Base-by-base conservation (phyloP, 148 eudicot species). In the Gaultheria prostrata region DNA sequence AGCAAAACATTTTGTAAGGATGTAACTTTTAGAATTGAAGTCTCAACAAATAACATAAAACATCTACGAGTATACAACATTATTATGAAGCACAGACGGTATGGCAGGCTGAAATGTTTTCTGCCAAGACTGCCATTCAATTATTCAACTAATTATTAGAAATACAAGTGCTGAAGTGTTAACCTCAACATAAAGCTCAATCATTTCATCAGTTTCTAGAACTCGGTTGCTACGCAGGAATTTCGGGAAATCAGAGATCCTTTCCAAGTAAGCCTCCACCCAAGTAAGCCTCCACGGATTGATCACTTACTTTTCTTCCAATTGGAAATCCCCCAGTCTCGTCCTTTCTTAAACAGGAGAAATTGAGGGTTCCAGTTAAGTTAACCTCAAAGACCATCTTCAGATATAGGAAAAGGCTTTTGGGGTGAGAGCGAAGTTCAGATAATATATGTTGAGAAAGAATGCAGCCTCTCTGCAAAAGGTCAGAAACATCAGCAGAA, bases 321-420 rank as follows among this genome's bases (percentile, higher is more conserved):
- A 81, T 76, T 70, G 82, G 87, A 86, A 83, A 77, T 81, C 88
- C 88, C 30, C 80, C 57, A 76, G 63, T 77, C 76, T 87, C 86
- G 49, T 81, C 89, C 83, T 83, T 90, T 80, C 57, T 82, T 74
- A 92, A 78, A 79, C 79, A 84, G 84, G 88, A 87, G 84, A 94
- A 88, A 76, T 90, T 80, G 65, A 96, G 91, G 63, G 89, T 88
- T 69, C 98, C 98, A 79, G 92, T 87, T 84, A 92, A 81, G 84
- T 94, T 90, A 89, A 90, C 94, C 91, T 96, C 98, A 85, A 96
- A 81, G 80, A 94, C 86, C 54, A 98, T 93, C 87, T 96, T 96
- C 79, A 96, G 89, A 85, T 94, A 94, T 73, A 96, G 95, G 87
- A 96, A 96, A 75, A 93, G 98, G 87, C 98, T 94, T 87, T 89